Conservation (phyloP, 164 flowering plant genomes). For the Tinospora cordifolia region DNA sequence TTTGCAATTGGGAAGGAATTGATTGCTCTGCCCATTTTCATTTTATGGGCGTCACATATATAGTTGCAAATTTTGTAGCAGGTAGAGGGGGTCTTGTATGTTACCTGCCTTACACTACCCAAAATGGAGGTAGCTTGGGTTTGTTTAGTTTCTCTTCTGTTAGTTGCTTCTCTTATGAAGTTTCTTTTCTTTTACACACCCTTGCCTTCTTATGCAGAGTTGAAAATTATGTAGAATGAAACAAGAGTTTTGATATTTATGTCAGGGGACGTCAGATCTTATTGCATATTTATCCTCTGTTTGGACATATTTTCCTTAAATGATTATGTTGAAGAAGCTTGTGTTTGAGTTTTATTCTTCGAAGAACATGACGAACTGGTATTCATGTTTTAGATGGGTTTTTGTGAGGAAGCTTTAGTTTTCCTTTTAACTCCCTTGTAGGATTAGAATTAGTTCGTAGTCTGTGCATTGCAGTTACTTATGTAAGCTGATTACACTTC, state of each 20-base stretch:
- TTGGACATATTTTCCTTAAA: too few species aligned
- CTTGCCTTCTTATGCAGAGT: neutral
- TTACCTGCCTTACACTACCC: slow-evolving; percentile 4
- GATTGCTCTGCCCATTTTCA: neutral
- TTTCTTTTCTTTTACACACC: neutral
- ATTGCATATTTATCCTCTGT: neutral
- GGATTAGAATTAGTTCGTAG: too few species aligned
- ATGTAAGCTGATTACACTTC: too few species aligned
- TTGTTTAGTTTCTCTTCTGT: slow-evolving; percentile 1
- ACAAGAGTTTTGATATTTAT: neutral
- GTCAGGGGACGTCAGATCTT: neutral
- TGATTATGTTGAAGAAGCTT: too few species aligned
- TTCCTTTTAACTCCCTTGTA: too few species aligned
- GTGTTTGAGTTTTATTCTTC: too few species aligned
- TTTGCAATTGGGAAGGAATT: slow-evolving; percentile 14
- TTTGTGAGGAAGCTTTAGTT: too few species aligned
- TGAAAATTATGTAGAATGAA: slow-evolving; percentile 13
- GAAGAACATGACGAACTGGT: neutral
- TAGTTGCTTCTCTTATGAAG: neutral
- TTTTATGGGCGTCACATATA: slow-evolving; percentile 6
- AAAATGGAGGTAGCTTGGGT: slow-evolving; percentile 15
- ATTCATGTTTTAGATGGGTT: too few species aligned
- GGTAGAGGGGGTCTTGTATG: slow-evolving; percentile 23
- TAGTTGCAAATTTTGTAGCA: slow-evolving; percentile 24
- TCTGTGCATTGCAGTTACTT: too few species aligned